Evolutionary conservation across 169 alveolate genomes (phyloP), one percentile per base, ranked within the genome.

Genomic region (Cryptosporidium felis): DNA sequence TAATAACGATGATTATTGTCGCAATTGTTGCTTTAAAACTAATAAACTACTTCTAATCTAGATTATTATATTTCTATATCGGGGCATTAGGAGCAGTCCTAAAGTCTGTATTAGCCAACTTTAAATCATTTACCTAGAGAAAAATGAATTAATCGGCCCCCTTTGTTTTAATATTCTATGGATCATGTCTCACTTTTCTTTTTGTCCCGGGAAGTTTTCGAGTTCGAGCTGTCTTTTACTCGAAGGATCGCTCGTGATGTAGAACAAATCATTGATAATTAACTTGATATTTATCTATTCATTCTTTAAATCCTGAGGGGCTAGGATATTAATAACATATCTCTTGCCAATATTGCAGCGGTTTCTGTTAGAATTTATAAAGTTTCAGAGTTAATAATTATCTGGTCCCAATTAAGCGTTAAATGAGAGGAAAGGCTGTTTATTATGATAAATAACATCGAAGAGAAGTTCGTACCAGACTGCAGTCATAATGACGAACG

Each of bases 21-120:
- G 85, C 85, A 38, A 58, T 74, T n/a, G 60, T 74, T 53, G 85
- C 85, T 53, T 53, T 74, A 38, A 74, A 74, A 74, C 85, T 74
- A 10, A 74, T 74, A 16, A 47, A 74, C 59, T 74, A 74, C 59
- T 74, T 53, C 49, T 53, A 40, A 74, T 26, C 16, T n/a, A n/a
- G 38, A 32, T 74, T 12, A 23, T 74, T 51, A 51, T 74, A 51
- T 32, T n/a, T 23, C 74, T 47, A 47, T 65, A 56, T 56, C 16
- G 60, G 74, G 74, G 23, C 85, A 56, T 56, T 74, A 53, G 59
- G 66, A 6, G 42, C n/a, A 38, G 3, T 56, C 66, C 74, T 40
- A 53, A 53, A 34, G 85, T 74, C 59, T 38, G 60, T 74, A 2
- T 16, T 56, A 56, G 23, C 0, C 42, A 5, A 21, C 32, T 12